Base-by-base conservation (phyloP, 2,329 filamentous ascomycete species). In the Trichothecium roseum region DNA sequence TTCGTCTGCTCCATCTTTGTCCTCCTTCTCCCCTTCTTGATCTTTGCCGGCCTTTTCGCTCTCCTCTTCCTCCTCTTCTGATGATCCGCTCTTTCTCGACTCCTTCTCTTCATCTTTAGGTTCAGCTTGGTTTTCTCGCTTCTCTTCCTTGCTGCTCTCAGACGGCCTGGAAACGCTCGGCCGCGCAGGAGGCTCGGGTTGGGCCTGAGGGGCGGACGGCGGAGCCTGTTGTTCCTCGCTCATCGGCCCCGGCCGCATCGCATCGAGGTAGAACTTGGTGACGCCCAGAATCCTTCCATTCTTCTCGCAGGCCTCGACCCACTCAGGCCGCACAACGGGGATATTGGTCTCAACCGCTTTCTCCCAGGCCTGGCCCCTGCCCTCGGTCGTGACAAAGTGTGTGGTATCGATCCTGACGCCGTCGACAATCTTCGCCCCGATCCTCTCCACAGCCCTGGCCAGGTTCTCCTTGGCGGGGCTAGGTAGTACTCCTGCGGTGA, bases 291-390 rank as follows among this genome's bases (percentile, higher is more conserved):
- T 94, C 40, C 87, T 78, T 30, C 89, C 89, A 56, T 85, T 88
- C 45, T 83, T 74, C 62, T 96, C 89, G 55, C 91, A 98, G n/a
- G 87, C 89, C 48, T 94, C 84, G 20, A 98, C 75, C 91, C 91
- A 98, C 58, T 98, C 91, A 15, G 91, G 91, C 28, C 91, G 76
- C 16, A 98, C 91, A 9, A 98, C 86, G 7, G 91, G 91, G 37
- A 98, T 94, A 57, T 96, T 98, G 75, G 88, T 93, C 65, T 96
- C 89, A 20, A 89, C 81, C 1, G 91, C 91, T 66, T 91, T 93
- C 63, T 98, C 91, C 91, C 91, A 98, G 10, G 81, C 73, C 34
- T 84, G 72, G 22, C 91, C 91, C 37, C 88, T 70, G 20, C 88
- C 88, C 57, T 98, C 91, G 8, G 86, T 94, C 43, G 89, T 96